Base-by-base conservation (phyloP, 164 flowering plant species). In the Sedum album region DNA sequence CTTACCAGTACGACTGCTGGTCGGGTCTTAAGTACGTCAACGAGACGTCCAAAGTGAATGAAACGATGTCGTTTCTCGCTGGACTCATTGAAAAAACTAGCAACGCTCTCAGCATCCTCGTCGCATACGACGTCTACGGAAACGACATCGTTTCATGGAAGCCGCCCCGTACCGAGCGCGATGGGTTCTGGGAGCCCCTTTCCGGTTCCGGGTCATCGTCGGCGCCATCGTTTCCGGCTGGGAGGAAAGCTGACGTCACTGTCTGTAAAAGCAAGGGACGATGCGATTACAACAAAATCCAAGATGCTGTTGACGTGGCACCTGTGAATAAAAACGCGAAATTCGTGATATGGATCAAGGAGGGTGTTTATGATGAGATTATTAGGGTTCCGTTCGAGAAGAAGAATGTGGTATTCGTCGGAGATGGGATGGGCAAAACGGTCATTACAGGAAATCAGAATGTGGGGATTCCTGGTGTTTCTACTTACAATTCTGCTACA, bases 121-220 rank as follows among this genome's bases (percentile, higher is more conserved):
- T 66, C 36, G 75, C 97, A 1, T 85, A 81, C 66, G 96, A 86
- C 49, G 39, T 67, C 6, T 84, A 65, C 75, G 90, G 92, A 0
- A 69, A 74, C 17, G 79, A 86, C 5, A 76, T 74, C 15, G 78
- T 10, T 20, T 65, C 73, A 10, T 94, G 97, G 97, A 46, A 23
- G 53, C 89, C 90, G 10, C 91, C 91, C 1, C 2, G 30, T 80
- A 90, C 99, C n/a, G 99, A 94, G 79, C 77, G 99, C 28, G 80
- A 80, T 68, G 94, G 96, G 61, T 86, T 89, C 68, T 93, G 94
- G 96, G 94, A 79, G 61, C 38, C 69, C 13, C 73, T 66, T 33
- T 25, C 70, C 46, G 74, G 61, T 25, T 36, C 23, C 4, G 78
- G 33, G 28, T 31, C 17, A 23, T 2, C 55, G 17, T 46, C 64